A percentile compares a stretch with the other conserved stretches of the same genome.
phyloP scores from a whole-genome alignment of 176 grass and related monocot species.

The Poa pratensis region DNA sequence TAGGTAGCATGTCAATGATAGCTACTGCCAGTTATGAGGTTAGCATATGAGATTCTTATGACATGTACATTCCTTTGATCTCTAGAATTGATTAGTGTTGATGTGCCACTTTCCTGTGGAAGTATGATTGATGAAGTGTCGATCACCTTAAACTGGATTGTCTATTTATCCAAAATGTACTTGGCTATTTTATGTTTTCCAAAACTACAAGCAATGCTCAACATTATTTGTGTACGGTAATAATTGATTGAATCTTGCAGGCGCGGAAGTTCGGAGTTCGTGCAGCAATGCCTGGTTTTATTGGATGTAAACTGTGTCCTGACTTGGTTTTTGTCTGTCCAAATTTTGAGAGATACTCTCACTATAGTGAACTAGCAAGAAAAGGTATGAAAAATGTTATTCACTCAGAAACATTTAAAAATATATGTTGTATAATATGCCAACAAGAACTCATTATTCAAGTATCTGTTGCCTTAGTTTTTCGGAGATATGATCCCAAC shows the following conservation, averaged over 20 bases:
- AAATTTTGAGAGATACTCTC: conserved; percentile 91
- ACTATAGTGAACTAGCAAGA: conserved; percentile 89
- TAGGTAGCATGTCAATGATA: conserved; percentile 97
- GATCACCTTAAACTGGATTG: neutral
- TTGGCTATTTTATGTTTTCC: conserved; percentile 11
- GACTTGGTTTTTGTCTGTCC: conserved; percentile 86
- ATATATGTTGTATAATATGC: conserved; percentile 10
- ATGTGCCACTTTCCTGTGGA: conserved; percentile 1
- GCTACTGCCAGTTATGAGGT: conserved; percentile 99
- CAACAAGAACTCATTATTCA: conserved; percentile 26
- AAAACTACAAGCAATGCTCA: conserved; percentile 15
- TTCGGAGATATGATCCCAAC: conserved; percentile 78
- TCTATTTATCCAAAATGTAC: neutral
- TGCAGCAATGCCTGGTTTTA: conserved; percentile 99
- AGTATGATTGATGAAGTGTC: conserved; percentile 24
- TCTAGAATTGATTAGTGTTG: neutral
- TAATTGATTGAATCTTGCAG: conserved; percentile 57
- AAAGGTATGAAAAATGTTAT: conserved; percentile 63
- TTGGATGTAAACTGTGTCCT: conserved; percentile 89
- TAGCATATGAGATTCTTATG: conserved; percentile 8
- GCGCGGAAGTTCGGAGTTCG: conserved; percentile 88
- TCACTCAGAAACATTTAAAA: conserved; percentile 15
- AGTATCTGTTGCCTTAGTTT: conserved; percentile 61
- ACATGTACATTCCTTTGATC: neutral
- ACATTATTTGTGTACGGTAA: conserved; percentile 8